A percentile compares a stretch with the other conserved stretches of the same genome.
Conservation (phyloP, 2,329 filamentous ascomycete species). For the Stemphylium beticola region DNA sequence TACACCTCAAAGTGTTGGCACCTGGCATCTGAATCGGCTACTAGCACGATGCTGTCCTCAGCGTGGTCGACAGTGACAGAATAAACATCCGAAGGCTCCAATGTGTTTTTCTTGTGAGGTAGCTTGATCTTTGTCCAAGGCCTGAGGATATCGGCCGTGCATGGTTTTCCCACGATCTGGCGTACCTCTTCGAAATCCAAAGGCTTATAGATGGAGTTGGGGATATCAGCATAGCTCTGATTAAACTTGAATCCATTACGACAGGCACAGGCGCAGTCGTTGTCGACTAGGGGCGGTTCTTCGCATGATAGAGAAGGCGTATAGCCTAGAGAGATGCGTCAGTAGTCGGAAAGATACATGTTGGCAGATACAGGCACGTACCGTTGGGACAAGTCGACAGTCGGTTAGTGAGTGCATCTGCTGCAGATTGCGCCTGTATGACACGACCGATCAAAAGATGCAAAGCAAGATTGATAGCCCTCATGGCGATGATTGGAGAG, state of each 20-base stretch:
- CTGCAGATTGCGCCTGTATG: neutral
- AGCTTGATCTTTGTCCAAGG: neutral
- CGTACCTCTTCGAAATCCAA: neutral
- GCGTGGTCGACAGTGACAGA: neutral
- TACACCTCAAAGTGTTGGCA: neutral
- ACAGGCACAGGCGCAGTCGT: neutral
- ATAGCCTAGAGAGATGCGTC: neutral
- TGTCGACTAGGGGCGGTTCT: neutral
- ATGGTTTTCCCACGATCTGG: neutral
- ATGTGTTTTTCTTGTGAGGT: accelerated
- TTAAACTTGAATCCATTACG: neutral
- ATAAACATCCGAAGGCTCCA: neutral
- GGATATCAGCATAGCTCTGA: neutral
- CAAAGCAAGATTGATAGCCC: neutral
- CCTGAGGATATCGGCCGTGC: neutral
- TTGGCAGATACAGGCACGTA: neutral
- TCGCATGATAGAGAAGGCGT: neutral
- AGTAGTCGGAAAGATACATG: neutral
- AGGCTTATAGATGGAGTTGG: neutral
- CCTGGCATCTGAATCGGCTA: neutral
- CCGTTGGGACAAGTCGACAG: neutral
- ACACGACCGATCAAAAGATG: neutral
- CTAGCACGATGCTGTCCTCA: neutral
- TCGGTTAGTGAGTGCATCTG: neutral
- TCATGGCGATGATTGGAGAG: neutral